These are phyloP conservation scores for Corynespora cassiicola DNA, from an alignment of 2,329 filamentous ascomycete genomes.

Conservation along the genomic window DNA sequence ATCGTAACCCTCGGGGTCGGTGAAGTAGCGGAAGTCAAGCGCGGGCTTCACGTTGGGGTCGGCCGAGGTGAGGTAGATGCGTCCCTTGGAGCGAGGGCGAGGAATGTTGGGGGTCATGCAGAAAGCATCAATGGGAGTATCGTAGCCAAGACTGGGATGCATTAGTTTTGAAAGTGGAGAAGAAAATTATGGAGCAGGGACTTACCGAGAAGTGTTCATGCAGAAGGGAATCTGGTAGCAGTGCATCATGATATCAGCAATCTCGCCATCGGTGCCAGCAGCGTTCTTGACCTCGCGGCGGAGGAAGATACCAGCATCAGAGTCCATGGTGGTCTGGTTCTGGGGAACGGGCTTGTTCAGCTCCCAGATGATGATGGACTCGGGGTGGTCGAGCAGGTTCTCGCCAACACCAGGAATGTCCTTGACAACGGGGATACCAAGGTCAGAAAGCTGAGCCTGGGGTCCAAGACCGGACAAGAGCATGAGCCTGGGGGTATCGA, in stretches of 20 bases:
- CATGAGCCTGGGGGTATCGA: constrained; percentile 78
- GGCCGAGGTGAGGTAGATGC: constrained; percentile 76
- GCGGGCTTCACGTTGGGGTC: constrained; percentile 81
- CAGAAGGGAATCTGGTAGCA: constrained; percentile 96
- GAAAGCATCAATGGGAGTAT: constrained; percentile 76
- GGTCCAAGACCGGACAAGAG: constrained; percentile 59
- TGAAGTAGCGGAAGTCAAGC: constrained; percentile 89
- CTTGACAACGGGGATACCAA: constrained; percentile 62
- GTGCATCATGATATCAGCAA: constrained; percentile 93
- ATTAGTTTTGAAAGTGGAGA: constrained; percentile 12
- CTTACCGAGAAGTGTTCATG: constrained; percentile 75
- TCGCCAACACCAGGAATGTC: constrained; percentile 68
- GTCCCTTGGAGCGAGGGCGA: constrained; percentile 77
- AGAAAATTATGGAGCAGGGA: not conserved
- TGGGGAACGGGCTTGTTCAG: constrained; percentile 77
- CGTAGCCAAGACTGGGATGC: constrained; percentile 68
- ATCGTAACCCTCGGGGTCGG: constrained; percentile 84
- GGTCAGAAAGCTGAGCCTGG: constrained; percentile 53
- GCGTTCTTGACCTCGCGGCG: constrained; percentile 77
- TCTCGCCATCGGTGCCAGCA: constrained; percentile 71
- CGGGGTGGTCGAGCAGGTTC: constrained; percentile 70
- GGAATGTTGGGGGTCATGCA: constrained; percentile 95
- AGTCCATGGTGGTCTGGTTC: constrained; percentile 90
- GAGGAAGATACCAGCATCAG: constrained; percentile 86
- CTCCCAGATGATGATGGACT: constrained; percentile 76